Evolutionary conservation across 164 flowering plant species (phyloP), one percentile per base, ranked within the genome.

Genomic region (Vitis rotundifolia): DNA sequence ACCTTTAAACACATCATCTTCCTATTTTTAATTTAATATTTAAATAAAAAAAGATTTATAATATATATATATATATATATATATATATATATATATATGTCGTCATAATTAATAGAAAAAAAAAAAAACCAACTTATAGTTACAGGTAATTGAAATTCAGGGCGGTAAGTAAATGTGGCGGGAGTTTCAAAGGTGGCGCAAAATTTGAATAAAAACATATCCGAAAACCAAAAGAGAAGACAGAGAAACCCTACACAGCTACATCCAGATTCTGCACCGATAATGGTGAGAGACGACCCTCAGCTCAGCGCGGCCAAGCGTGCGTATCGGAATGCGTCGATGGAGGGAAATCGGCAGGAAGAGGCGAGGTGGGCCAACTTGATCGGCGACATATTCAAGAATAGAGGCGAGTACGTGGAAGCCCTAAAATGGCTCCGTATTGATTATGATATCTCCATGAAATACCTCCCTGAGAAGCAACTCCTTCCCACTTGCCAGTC

Each of bases 331-430:
- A 79, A 64, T 49, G 97, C 99, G n/a, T 55, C 68, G 68, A 76
- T 63, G 55, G 86, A 70, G 63, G 99, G 97, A 22, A 89, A 92
- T 75, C 80, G 77, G 1, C 84, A 80, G 78, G 99, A 96, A 73
- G 97, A 96, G 75, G 99, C 99, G 19, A 71, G 94, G 55, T 96
- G 98, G 98, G 98, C 98, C 53, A 96, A 93, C 61, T 79, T 88
- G 49, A 89, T 96, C 61, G 98, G 97, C 1, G 83, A 96, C 79
- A 85, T 89, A 1, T 72, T 81, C 26, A 96, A 91, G 91, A 78
- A 85, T 76, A 80, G 85, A 57, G 97, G 98, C 2, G 95, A 96
- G 76, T 96, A 96, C 78, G 89, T 87, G 14, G 86, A 89, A 70
- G 94, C 98, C 12, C 83, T 96, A 57, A 80, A 82, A 53, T 96